Percentiles rank a stretch among this genome's conserved stretches.
phyloP scores from a whole-genome alignment of 2,329 filamentous ascomycete genomes.

The Hirsutella rhossiliensis region DNA sequence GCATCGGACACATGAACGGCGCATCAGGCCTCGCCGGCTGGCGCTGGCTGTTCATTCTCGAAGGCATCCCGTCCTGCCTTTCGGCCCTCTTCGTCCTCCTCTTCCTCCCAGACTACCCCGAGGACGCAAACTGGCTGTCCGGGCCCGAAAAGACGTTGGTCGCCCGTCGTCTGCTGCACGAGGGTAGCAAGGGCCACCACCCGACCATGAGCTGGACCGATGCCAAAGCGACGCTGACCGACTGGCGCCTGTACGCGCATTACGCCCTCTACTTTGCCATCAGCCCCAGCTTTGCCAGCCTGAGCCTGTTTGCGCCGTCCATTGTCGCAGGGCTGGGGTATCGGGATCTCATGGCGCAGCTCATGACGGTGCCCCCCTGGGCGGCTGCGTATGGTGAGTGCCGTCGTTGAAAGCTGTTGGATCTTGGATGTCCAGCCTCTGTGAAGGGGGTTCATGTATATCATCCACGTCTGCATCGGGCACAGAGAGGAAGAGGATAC shows the following conservation, averaged over 20 bases:
- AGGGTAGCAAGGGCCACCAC: slow-evolving; percentile 44
- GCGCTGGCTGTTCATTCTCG: slow-evolving; percentile 54
- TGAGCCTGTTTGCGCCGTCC: slow-evolving; percentile 50
- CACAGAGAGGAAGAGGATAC: too few species aligned
- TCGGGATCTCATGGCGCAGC: slow-evolving; percentile 41
- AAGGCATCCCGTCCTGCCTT: slow-evolving; percentile 53
- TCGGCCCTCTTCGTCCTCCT: slow-evolving; percentile 52
- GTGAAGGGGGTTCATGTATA: too few species aligned
- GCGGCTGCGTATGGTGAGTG: slow-evolving; percentile 40
- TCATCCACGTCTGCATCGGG: too few species aligned
- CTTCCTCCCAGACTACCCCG: slow-evolving; percentile 57
- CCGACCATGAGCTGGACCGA: slow-evolving; percentile 53
- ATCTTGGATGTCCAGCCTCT: too few species aligned
- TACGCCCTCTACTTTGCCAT: slow-evolving; percentile 44
- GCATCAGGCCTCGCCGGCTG: slow-evolving; percentile 50
- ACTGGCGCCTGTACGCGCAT: slow-evolving; percentile 55
- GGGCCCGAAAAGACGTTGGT: slow-evolving; percentile 46
- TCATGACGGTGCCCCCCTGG: slow-evolving; percentile 57
- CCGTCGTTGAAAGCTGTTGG: not conserved
- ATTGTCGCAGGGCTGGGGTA: slow-evolving; percentile 44
- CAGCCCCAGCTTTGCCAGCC: slow-evolving; percentile 42
- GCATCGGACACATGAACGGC: slow-evolving; percentile 59
- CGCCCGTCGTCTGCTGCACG: slow-evolving; percentile 26
- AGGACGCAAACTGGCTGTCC: slow-evolving; percentile 50
- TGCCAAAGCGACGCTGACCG: slow-evolving; percentile 55